A percentile compares a stretch with the other conserved stretches of the same genome.
Conservation (phyloP, 495 filamentous ascomycete species). For the Lentithecium fluviatile region DNA sequence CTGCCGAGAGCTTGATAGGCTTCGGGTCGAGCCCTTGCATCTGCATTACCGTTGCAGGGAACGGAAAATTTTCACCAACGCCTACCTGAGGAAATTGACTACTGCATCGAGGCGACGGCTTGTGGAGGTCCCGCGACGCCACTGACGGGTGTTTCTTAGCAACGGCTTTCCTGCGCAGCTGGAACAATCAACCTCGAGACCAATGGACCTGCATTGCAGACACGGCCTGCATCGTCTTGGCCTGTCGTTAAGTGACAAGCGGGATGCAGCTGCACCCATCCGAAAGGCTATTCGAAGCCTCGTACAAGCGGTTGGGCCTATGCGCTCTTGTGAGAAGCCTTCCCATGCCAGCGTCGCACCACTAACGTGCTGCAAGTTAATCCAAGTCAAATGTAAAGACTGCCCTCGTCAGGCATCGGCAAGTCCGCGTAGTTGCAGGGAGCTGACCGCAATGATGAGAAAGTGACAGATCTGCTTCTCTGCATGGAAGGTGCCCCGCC, state of each 20-base stretch:
- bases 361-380: conserved; percentile 29
- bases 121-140: background rate
- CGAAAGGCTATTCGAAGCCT: conserved; percentile 22
- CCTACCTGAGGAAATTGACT: background rate
- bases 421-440: no score
- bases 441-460: background rate
- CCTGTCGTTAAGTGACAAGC: conserved; percentile 16
- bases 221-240: conserved; percentile 8
- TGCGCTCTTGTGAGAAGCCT: conserved; percentile 14
- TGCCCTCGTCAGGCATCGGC: background rate
- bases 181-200: conserved; percentile 13
- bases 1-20: background rate
- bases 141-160: background rate
- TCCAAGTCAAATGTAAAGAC: conserved; percentile 24
- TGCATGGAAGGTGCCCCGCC: background rate
- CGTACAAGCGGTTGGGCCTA: conserved; percentile 10
- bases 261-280: conserved; percentile 8
- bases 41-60: conserved; percentile 16
- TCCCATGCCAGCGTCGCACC: conserved; percentile 25
- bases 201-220: conserved; percentile 10
- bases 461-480: conserved; percentile 17
- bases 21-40: conserved; percentile 25
- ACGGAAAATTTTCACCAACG: background rate
- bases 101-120: conserved; percentile 16
- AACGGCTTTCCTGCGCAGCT: background rate